These are phyloP conservation scores for Lolium perenne DNA, from an alignment of 176 grass and related monocot species.

Conservation along the genomic window DNA sequence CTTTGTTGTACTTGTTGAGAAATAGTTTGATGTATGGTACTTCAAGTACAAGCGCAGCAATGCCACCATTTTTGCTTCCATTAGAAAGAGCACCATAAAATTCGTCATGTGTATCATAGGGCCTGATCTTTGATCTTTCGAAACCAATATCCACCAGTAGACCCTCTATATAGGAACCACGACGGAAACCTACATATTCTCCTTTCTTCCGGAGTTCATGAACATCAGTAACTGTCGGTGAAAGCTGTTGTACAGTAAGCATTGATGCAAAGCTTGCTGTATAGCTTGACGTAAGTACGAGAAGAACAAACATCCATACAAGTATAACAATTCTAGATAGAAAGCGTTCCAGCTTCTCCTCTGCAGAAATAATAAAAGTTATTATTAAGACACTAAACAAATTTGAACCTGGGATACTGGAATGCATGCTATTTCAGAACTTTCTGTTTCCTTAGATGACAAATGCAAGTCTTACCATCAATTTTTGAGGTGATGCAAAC, in stretches of 20 bases:
- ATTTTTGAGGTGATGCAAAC: not conserved
- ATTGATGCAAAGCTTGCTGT: conserved; percentile 69
- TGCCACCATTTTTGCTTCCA: conserved; percentile 37
- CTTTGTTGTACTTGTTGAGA: conserved; percentile 44
- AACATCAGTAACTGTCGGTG: conserved; percentile 47
- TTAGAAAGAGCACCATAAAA: conserved; percentile 35
- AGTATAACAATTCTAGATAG: conserved; percentile 46
- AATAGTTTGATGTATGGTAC: conserved; percentile 55
- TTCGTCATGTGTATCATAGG: conserved; percentile 32
- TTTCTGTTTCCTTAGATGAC: not conserved
- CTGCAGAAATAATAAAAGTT: conserved; percentile 32
- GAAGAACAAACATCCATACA: conserved; percentile 50
- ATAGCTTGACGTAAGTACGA: conserved; percentile 58
- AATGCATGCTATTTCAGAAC: not conserved
- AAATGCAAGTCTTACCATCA: not conserved
- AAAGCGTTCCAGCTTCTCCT: conserved; percentile 47
- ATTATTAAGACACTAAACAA: not conserved
- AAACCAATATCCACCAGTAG: conserved; percentile 38
- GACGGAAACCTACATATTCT: conserved; percentile 44
- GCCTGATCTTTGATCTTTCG: conserved; percentile 36
- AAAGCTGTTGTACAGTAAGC: conserved; percentile 58
- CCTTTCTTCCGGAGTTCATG: conserved; percentile 48
- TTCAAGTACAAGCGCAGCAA: conserved; percentile 48
- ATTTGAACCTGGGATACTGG: not conserved
- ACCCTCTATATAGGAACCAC: conserved; percentile 34